These are phyloP conservation scores for Coniophora puteana DNA, from an alignment of 1,284 basidiomycete species.

Conservation along the genomic window DNA sequence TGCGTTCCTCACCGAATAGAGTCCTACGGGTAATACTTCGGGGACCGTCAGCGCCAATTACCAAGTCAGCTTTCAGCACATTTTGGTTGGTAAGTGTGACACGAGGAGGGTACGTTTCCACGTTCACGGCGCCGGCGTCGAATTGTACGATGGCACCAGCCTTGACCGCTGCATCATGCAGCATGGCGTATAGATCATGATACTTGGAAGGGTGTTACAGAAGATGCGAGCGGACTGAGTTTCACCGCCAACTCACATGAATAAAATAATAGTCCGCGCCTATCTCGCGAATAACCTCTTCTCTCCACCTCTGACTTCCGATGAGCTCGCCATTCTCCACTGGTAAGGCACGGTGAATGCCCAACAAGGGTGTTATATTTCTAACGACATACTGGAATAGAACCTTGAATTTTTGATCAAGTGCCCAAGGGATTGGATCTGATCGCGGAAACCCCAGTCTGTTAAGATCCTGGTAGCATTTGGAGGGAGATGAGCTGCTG, in stretches of 20 bases:
- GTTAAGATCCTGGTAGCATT: slow-evolving; percentile 49
- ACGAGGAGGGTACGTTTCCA: slow-evolving; percentile 24
- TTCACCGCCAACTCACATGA: slow-evolving; percentile 31
- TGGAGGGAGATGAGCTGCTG: slow-evolving; percentile 47
- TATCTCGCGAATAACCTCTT: slow-evolving; percentile 49
- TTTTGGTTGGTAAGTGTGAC: slow-evolving; percentile 33
- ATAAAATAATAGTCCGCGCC: slow-evolving; percentile 51
- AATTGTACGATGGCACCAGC: slow-evolving; percentile 40
- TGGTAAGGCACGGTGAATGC: slow-evolving; percentile 15
- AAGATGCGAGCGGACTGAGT: slow-evolving; percentile 4
- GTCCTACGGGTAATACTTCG: slow-evolving; percentile 24
- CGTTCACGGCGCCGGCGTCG: slow-evolving; percentile 32
- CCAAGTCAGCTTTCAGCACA: slow-evolving; percentile 32
- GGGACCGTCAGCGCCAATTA: slow-evolving; percentile 41
- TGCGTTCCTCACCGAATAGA: slow-evolving; percentile 15
- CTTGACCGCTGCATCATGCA: slow-evolving; percentile 37
- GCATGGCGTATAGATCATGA: slow-evolving; percentile 39
- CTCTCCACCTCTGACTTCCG: slow-evolving; percentile 47
- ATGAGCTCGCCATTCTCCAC: slow-evolving; percentile 41
- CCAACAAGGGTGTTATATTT: background rate
- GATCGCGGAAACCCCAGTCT: slow-evolving; percentile 46
- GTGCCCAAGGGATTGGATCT: slow-evolving; percentile 31
- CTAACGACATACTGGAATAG: slow-evolving; percentile 26
- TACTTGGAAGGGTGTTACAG: slow-evolving; percentile 29
- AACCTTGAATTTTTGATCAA: slow-evolving; percentile 22